Evolutionary conservation across 139 green algal species (phyloP), one percentile per base, ranked within the genome.

Genomic region (Penium margaritaceum): DNA sequence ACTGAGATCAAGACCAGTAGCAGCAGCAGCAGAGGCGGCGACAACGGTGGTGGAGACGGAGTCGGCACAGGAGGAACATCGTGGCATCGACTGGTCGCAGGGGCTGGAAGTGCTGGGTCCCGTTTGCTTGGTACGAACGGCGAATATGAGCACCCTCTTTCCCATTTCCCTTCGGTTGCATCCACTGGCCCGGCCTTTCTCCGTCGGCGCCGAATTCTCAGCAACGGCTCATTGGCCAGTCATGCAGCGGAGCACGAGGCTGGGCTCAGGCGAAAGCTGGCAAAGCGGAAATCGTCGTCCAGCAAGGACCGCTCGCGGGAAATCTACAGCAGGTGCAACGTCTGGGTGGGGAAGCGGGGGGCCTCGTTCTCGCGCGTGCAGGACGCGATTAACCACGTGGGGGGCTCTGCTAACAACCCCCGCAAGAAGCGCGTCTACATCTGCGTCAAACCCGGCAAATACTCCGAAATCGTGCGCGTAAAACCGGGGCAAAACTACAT

Each of bases 311-410:
- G 14, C 24, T 29, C 24, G 51, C 51, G 9, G n/a, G 51, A 60
- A n/a, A n/a, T 64, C 27, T 64, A 37, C 15, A 64, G 6, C 7
- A 64, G 30, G 27, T 64, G 55, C 55, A 35, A 64, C 27, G 29
- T 32, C 15, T 37, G 29, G 55, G 63, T 71, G 41, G 63, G 27
- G 14, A 71, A 71, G 30, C 30, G 63, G 15, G 35, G 41, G 24
- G 36, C n/a, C 63, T 19, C 64, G 24, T 71, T 63, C 63, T 63
- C 21, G 63, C 64, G 33, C 66, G 39, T 74, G 21, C 66, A 74
- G 53, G 66, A 63, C 41, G 66, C 66, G 21, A 41, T 74, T 6
- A 35, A 74, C 51, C 51, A 60, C 51, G 51, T 60, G 51, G 51
- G 24, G 51, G n/a, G n/a, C n/a, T n/a, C n/a, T 32, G n/a, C 9